A percentile compares a stretch with the other conserved stretches of the same genome.
phyloP scores from a whole-genome alignment of 2,329 filamentous ascomycete species.

The Verticillium nonalfalfae region DNA sequence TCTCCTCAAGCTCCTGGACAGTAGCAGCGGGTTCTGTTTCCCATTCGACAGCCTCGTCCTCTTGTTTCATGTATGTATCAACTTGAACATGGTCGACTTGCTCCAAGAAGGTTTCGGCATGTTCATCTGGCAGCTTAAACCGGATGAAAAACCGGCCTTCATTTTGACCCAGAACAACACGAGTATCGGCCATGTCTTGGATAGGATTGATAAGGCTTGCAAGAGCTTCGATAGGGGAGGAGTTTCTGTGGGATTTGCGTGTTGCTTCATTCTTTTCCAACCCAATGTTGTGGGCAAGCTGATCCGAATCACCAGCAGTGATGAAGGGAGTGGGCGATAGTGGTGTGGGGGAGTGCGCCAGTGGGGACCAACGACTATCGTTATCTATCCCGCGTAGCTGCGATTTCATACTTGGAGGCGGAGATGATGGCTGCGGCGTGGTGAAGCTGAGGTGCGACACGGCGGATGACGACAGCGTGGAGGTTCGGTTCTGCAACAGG shows the following conservation, averaged over 20 bases:
- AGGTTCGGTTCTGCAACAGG: not conserved
- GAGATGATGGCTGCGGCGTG: not conserved
- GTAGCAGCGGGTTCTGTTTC: not conserved
- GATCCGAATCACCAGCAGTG: not conserved
- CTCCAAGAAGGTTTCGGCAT: not conserved
- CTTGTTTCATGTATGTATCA: not conserved
- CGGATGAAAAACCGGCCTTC: conserved; percentile 7
- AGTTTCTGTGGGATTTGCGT: no score
- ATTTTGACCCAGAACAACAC: conserved; percentile 1
- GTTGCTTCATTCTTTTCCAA: no score
- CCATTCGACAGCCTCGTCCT: not conserved
- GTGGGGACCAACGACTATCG: not conserved
- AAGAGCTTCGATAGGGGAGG: not conserved
- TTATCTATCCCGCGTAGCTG: not conserved
- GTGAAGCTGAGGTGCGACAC: not conserved
- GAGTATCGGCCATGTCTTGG: not conserved
- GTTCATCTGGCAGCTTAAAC: conserved; percentile 9
- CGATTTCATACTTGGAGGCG: not conserved
- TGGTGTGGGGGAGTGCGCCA: not conserved
- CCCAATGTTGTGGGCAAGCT: no score
- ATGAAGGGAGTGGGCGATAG: not conserved
- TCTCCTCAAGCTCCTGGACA: not conserved
- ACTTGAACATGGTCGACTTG: not conserved
- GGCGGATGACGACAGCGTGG: not conserved
- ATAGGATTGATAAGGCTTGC: not conserved